phyloP scores from a whole-genome alignment of 345 rosid genomes.

The Euphorbia peplus region DNA sequence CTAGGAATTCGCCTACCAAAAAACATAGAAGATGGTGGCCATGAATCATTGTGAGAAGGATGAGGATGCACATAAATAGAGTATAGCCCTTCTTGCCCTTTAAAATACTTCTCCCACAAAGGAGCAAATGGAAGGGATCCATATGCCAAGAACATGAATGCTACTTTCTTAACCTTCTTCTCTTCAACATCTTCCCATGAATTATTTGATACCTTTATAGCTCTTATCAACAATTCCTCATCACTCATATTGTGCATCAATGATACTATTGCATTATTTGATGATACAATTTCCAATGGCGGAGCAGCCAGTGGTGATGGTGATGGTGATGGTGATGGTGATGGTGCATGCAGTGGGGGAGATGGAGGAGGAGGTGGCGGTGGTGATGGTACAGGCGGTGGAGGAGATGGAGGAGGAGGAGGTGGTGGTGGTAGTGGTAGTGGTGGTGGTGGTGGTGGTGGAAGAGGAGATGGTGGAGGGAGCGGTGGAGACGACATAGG shows the following conservation, averaged over 20 bases:
- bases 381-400: background rate
- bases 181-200: background rate
- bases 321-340: background rate
- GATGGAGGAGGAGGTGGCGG: too few species aligned
- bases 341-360: too few species aligned
- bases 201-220: background rate
- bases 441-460: background rate
- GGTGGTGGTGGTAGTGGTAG: background rate
- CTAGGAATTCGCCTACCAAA: conserved; percentile 21
- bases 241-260: conserved; percentile 25
- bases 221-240: conserved; percentile 15
- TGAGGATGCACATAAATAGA: conserved; percentile 17
- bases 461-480: background rate
- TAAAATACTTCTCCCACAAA: conserved; percentile 24
- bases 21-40: conserved; percentile 15
- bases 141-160: conserved; percentile 19
- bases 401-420: background rate
- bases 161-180: background rate
- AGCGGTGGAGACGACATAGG: background rate
- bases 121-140: conserved; percentile 21
- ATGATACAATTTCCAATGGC: background rate
- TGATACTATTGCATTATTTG: background rate
- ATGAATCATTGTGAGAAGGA: conserved; percentile 4
- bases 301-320: background rate
- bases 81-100: conserved; percentile 16